Conservation (phyloP, 78 protist genomes). For the Mantamonas sphyraenae region DNA sequence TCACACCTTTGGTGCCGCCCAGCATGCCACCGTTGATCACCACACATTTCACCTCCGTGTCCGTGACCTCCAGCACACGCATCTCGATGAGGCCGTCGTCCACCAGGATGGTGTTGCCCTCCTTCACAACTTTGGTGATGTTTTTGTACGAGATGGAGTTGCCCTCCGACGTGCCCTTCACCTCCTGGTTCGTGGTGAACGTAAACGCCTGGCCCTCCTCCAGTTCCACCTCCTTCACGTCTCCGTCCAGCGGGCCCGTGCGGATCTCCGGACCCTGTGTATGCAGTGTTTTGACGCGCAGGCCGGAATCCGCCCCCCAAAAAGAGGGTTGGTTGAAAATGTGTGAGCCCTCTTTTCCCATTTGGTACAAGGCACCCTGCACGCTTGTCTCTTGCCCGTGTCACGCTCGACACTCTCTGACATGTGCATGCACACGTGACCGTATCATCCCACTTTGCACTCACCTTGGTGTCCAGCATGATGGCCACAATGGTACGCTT, state of each 20-base stretch:
- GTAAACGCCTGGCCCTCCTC: slow-evolving; percentile 2
- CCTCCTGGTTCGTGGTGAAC: slow-evolving; percentile 7
- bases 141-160: slow-evolving; percentile 18
- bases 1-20: slow-evolving; percentile 26
- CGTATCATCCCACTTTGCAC: not conserved
- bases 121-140: slow-evolving; percentile 11
- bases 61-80: slow-evolving; percentile 1
- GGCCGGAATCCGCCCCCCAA: too few species aligned
- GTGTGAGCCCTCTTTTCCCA: too few species aligned
- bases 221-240: slow-evolving; percentile 15
- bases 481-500: slow-evolving; percentile 9
- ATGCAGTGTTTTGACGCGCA: too few species aligned
- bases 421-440: not conserved
- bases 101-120: slow-evolving; percentile 17
- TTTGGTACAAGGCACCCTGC: not conserved
- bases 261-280: slow-evolving; percentile 4
- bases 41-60: not conserved
- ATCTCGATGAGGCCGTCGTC: slow-evolving; percentile 29
- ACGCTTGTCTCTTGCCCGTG: not conserved
- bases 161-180: too few species aligned
- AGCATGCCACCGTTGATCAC: slow-evolving; percentile 17
- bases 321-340: too few species aligned
- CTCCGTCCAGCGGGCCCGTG: slow-evolving; percentile 10
- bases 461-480: slow-evolving; percentile 34
- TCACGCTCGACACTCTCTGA: not conserved